Percentiles rank a stretch among this genome's conserved stretches.
Conservation (phyloP, 1,139 yeast genomes). For the Zygosaccharomyces sapae region DNA sequence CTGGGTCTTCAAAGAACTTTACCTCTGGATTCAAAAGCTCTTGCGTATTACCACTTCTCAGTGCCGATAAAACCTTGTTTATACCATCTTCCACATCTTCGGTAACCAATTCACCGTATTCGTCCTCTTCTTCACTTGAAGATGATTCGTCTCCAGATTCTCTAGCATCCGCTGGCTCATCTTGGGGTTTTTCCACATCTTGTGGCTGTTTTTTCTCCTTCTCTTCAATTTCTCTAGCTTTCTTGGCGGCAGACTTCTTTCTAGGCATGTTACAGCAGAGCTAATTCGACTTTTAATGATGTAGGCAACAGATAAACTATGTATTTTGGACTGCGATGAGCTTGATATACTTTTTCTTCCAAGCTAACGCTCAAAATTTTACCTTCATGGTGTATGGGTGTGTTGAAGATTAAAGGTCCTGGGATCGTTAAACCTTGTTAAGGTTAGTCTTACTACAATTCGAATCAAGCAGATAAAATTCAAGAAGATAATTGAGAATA, state of each 20-base stretch:
- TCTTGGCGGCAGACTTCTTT: conserved; percentile 84
- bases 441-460: background rate
- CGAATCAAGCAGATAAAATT: background rate
- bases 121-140: conserved; percentile 79
- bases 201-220: conserved; percentile 18
- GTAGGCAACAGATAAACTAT: too few relatives aligned
- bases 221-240: conserved; percentile 52
- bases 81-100: conserved; percentile 82
- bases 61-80: conserved; percentile 62
- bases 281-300: background rate
- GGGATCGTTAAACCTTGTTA: background rate
- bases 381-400: conserved; percentile 6
- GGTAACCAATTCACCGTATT: conserved; percentile 81
- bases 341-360: conserved; percentile 6
- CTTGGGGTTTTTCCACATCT: conserved; percentile 11
- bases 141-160: conserved; percentile 29
- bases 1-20: conserved; percentile 68
- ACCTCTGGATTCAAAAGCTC: conserved; percentile 60
- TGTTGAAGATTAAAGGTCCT: conserved; percentile 3
- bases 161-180: conserved; percentile 14
- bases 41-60: conserved; percentile 59
- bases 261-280: conserved; percentile 58
- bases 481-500: background rate
- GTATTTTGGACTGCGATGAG: conserved; percentile 15
- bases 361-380: conserved; percentile 5